A percentile compares a stretch with the other conserved stretches of the same genome.
Evolutionary conservation across 192 early-diverging fungal species (phyloP).

Genomic region (Coemansia sp.): DNA sequence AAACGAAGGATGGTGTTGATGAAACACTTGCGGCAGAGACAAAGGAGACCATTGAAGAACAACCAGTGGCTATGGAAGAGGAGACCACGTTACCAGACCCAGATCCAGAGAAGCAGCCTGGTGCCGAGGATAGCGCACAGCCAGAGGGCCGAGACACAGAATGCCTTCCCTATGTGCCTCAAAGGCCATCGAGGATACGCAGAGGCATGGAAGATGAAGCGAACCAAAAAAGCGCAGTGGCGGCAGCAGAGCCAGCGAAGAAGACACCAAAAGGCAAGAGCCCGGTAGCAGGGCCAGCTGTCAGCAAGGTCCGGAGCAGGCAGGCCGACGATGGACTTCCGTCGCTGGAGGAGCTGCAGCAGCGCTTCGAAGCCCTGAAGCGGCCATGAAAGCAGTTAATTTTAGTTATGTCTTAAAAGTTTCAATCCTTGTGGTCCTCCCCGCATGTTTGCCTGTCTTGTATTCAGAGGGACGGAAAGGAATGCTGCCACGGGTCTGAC

Average conservation of each 20-base stretch:
- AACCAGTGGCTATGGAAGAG: background rate
- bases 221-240: constrained; percentile 8
- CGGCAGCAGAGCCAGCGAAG: background rate
- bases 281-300: background rate
- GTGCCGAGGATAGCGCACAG: background rate
- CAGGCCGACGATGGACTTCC: constrained; percentile 52
- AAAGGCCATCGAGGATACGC: background rate
- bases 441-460: too few species aligned
- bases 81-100: background rate
- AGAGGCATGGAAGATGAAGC: background rate
- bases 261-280: background rate
- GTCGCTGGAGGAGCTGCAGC: constrained; percentile 74
- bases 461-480: background rate
- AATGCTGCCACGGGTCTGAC: too few species aligned
- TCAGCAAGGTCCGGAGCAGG: constrained; percentile 13
- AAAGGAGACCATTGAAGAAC: background rate
- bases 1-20: too few species aligned
- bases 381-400: constrained; percentile 21
- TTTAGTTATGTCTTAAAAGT: too few species aligned
- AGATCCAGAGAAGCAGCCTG: background rate
- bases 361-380: constrained; percentile 76
- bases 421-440: too few species aligned
- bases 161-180: background rate
- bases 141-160: background rate
- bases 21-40: background rate